These are phyloP conservation scores for Pythium coloratum DNA, from an alignment of 352 stramenopile genomes.

Conservation along the genomic window DNA sequence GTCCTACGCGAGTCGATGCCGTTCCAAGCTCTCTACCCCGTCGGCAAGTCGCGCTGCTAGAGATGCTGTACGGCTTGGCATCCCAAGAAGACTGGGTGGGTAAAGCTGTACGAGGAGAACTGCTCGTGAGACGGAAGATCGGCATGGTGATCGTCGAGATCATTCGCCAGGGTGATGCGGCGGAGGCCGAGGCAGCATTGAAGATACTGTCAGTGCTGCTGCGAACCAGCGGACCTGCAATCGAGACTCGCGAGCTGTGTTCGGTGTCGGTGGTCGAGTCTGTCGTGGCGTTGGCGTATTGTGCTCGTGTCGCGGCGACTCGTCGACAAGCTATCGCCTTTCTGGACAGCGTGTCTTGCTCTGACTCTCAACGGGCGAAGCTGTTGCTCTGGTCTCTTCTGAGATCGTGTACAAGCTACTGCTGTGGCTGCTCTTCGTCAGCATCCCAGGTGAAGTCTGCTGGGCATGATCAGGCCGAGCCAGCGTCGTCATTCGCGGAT, in stretches of 20 bases:
- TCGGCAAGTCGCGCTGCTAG: neutral
- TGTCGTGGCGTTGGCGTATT: conserved; percentile 20
- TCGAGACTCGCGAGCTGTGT: conserved; percentile 2
- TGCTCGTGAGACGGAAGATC: conserved; percentile 12
- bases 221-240: neutral
- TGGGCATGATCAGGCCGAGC: neutral
- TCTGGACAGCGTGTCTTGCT: conserved; percentile 4
- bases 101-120: conserved; percentile 16
- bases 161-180: conserved; percentile 7
- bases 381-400: conserved; percentile 49
- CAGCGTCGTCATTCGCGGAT: conserved; percentile 17
- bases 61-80: conserved; percentile 2
- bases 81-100: conserved; percentile 5
- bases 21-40: neutral
- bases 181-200: conserved; percentile 3
- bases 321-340: conserved; percentile 24
- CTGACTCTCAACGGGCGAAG: neutral
- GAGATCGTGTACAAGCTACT: conserved; percentile 56
- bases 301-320: conserved; percentile 1
- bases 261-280: conserved; percentile 11
- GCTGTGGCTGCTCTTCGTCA: conserved; percentile 40
- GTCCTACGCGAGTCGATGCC: neutral
- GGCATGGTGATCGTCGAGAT: conserved; percentile 16
- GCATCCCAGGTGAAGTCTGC: neutral
- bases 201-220: conserved; percentile 16